Percentiles rank a stretch among this genome's conserved stretches.
Evolutionary conservation across 345 rosid genomes (phyloP).

Genomic region (Xanthoceras sorbifolium): DNA sequence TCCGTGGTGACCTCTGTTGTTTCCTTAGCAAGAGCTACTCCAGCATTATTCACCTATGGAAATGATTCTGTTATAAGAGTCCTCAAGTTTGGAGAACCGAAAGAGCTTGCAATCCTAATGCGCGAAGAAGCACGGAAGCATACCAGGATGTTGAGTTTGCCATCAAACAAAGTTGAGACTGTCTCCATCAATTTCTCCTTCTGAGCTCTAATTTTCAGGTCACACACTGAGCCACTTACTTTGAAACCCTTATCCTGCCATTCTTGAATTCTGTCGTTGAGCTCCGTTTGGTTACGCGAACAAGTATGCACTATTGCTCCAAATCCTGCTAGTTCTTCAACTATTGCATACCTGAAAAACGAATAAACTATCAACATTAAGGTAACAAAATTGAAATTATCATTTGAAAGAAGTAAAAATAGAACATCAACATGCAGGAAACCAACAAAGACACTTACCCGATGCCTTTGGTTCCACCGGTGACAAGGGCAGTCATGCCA

Average conservation of each 20-base stretch:
- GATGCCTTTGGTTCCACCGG: constrained; percentile 36
- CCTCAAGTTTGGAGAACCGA: background rate
- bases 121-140: no score
- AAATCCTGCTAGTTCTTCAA: constrained; percentile 19
- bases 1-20: constrained; percentile 31
- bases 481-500: constrained; percentile 32
- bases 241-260: constrained; percentile 49
- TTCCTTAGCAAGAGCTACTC: constrained; percentile 36
- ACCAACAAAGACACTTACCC: constrained; percentile 12
- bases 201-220: constrained; percentile 37
- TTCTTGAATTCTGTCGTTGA: constrained; percentile 24
- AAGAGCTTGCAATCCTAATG: background rate
- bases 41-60: constrained; percentile 53
- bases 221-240: constrained; percentile 64
- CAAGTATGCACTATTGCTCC: constrained; percentile 19
- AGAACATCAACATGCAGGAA: background rate
- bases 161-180: constrained; percentile 46
- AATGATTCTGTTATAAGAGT: background rate
- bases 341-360: constrained; percentile 6
- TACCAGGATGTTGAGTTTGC: constrained; percentile 64
- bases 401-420: background rate
- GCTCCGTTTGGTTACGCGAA: constrained; percentile 1
- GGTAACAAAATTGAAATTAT: background rate
- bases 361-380: background rate
- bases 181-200: constrained; percentile 46